A percentile compares a stretch with the other conserved stretches of the same genome.
These are phyloP conservation scores for Torulaspora maleeae DNA, from an alignment of 805 yeast species.

Conservation along the genomic window DNA sequence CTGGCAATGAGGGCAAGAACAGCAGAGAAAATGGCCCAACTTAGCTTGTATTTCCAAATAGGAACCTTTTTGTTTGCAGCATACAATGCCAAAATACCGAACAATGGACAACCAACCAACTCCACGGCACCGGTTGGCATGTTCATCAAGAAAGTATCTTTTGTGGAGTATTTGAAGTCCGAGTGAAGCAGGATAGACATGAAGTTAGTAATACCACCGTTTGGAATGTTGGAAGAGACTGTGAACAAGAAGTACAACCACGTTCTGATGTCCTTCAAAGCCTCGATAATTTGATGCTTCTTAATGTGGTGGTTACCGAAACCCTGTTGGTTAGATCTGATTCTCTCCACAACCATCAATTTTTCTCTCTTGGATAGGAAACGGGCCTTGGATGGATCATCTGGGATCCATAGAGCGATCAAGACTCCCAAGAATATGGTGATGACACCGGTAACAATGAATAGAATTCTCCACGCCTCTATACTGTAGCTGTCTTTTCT, in stretches of 20 bases:
- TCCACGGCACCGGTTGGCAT: conserved; percentile 48
- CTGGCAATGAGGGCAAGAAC: conserved; percentile 33
- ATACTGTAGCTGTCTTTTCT: conserved; percentile 40
- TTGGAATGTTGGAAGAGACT: conserved; percentile 43
- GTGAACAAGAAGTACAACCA: conserved; percentile 45
- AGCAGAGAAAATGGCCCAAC: conserved; percentile 35
- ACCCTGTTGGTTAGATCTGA: conserved; percentile 53
- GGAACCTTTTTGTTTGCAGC: conserved; percentile 18
- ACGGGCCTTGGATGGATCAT: conserved; percentile 49
- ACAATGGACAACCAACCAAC: conserved; percentile 36
- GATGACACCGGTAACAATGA: conserved; percentile 54
- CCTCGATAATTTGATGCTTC: conserved; percentile 49
- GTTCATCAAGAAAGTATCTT: conserved; percentile 41
- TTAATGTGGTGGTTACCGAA: conserved; percentile 54
- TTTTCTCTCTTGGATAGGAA: conserved; percentile 44
- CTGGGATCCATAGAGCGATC: conserved; percentile 50
- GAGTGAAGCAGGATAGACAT: conserved; percentile 41
- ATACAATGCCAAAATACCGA: conserved; percentile 27
- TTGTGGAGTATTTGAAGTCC: conserved; percentile 42
- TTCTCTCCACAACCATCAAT: conserved; percentile 48
- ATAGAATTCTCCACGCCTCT: conserved; percentile 57
- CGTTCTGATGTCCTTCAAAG: conserved; percentile 45
- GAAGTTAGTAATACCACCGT: conserved; percentile 53
- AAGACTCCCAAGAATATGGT: conserved; percentile 50
- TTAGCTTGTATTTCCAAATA: conserved; percentile 24